Conservation (phyloP, 768 basidiomycete genomes). For the Clathrus columnatus region DNA sequence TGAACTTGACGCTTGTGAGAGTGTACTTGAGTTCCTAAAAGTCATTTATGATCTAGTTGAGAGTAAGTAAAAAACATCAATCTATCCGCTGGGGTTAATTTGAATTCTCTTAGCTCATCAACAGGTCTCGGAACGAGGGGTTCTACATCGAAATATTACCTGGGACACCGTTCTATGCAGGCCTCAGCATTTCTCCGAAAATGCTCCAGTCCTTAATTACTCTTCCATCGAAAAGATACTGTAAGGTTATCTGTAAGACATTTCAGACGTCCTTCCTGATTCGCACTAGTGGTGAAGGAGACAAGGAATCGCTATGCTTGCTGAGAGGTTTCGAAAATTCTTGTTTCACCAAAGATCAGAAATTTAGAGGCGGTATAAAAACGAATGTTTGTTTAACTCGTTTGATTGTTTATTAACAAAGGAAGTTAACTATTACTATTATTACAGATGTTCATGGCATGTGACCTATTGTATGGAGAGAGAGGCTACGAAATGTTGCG, state of each 20-base stretch:
- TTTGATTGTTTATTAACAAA: too few relatives aligned
- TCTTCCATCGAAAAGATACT: not conserved
- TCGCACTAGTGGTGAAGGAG: not conserved
- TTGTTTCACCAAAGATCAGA: not conserved
- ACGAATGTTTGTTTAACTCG: too few relatives aligned
- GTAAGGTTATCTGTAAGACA: not conserved
- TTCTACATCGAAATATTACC: not conserved
- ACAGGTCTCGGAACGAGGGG: not conserved
- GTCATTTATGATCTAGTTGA: not conserved
- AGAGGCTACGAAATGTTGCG: too few relatives aligned
- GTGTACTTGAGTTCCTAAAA: not conserved
- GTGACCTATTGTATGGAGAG: too few relatives aligned
- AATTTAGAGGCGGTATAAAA: not conserved
- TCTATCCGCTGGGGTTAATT: not conserved
- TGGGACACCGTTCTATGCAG: not conserved
- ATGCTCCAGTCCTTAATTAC: not conserved
- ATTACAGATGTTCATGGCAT: too few relatives aligned
- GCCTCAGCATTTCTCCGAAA: not conserved
- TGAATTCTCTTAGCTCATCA: not conserved
- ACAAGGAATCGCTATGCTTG: not conserved
- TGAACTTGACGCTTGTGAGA: not conserved
- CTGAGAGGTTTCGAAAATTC: not conserved
- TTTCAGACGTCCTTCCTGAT: not conserved
- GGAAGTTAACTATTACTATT: too few relatives aligned
- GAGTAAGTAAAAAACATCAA: too few relatives aligned